Percentiles rank a stretch among this genome's conserved stretches.
phyloP scores from a whole-genome alignment of 257 asterid species.

The Solanum pinnatisectum region DNA sequence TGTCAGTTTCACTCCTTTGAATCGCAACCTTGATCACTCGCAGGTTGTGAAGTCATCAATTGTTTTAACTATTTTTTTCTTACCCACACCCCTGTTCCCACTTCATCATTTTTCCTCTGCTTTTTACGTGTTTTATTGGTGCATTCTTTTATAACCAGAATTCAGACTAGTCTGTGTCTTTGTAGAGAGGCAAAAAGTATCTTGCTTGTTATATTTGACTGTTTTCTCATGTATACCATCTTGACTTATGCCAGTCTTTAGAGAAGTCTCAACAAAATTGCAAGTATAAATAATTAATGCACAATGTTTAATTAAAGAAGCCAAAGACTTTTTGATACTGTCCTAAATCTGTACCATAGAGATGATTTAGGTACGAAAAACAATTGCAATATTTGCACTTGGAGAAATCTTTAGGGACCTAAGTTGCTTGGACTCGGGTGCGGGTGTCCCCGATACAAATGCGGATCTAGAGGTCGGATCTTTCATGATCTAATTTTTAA shows the following conservation, averaged over 20 bases:
- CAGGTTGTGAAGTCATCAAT: conserved; percentile 45
- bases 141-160: neutral
- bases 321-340: neutral
- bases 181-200: neutral
- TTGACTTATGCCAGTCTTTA: neutral
- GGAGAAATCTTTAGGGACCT: neutral
- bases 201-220: neutral
- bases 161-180: neutral
- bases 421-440: neutral
- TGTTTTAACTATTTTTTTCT: neutral
- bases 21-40: conserved; percentile 75
- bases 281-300: neutral
- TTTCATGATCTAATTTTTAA: neutral
- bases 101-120: neutral
- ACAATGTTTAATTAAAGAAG: neutral
- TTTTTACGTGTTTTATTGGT: neutral
- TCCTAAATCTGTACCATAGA: neutral
- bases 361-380: neutral
- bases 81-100: neutral
- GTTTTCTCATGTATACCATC: neutral
- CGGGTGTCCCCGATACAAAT: neutral
- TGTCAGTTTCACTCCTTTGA: conserved; percentile 51
- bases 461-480: neutral
- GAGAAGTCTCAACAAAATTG: neutral
- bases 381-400: neutral